Evolutionary conservation across 2,329 filamentous ascomycete genomes (phyloP).

Genomic region (Rhexocercosporidium sp.): DNA sequence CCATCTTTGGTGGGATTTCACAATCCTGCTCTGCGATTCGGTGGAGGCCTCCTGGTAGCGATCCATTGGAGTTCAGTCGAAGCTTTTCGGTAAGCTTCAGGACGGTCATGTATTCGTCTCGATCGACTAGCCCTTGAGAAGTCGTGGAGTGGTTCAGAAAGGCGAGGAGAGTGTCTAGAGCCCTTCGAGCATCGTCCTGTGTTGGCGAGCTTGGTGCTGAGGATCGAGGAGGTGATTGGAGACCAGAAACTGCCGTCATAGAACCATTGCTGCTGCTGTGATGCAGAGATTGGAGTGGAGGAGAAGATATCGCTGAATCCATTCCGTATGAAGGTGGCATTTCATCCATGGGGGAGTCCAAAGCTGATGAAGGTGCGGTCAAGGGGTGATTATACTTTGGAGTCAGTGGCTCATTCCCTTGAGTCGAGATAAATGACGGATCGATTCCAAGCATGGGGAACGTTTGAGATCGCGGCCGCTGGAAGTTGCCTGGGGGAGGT

Average conservation of each 20-base stretch:
- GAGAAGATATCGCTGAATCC: constrained; percentile 47
- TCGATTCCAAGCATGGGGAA: constrained; percentile 75
- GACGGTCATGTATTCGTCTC: constrained; percentile 78
- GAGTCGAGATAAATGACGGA: constrained; percentile 54
- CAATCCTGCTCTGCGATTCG: constrained; percentile 43
- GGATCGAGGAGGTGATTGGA: constrained; percentile 54
- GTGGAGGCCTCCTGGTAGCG: constrained; percentile 48
- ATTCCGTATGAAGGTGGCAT: constrained; percentile 45
- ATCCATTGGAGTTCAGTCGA: constrained; percentile 55
- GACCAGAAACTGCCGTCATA: constrained; percentile 46
- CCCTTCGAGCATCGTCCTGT: constrained; percentile 83
- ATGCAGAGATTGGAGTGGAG: constrained; percentile 54
- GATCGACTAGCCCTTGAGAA: constrained; percentile 67
- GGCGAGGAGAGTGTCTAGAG: constrained; percentile 79
- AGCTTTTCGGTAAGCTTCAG: constrained; percentile 87
- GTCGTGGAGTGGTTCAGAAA: constrained; percentile 74
- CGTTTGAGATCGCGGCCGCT: constrained; percentile 84
- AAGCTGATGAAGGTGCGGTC: constrained; percentile 47
- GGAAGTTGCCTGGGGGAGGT: constrained; percentile 53
- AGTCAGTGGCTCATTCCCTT: constrained; percentile 58
- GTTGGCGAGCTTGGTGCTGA: constrained; percentile 69
- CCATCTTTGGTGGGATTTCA: constrained; percentile 41
- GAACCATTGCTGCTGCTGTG: constrained; percentile 58
- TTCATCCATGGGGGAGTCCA: constrained; percentile 57
- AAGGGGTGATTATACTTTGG: constrained; percentile 53